Evolutionary conservation across 306 rosid genomes (phyloP).

Genomic region (Aeschynomene evenia): DNA sequence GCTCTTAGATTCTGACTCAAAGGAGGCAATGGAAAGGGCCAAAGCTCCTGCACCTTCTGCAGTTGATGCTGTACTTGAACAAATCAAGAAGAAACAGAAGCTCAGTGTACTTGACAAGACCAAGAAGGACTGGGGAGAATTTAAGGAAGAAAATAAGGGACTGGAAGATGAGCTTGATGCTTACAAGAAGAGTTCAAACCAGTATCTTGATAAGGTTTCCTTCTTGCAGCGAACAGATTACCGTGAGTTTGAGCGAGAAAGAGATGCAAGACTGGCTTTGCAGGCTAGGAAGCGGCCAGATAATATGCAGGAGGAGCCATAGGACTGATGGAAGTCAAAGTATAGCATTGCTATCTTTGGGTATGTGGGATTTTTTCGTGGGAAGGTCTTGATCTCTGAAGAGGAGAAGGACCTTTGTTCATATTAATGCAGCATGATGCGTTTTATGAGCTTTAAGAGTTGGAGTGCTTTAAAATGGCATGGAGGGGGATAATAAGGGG

Average conservation of each 20-base stretch:
- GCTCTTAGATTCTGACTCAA: slow-evolving; percentile 83
- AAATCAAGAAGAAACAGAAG: slow-evolving; percentile 89
- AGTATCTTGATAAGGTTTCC: slow-evolving; percentile 83
- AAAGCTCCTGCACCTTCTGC: slow-evolving; percentile 76
- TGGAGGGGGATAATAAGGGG: not conserved
- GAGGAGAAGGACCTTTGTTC: slow-evolving; percentile 25
- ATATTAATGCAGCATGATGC: slow-evolving; percentile 18
- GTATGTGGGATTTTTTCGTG: slow-evolving; percentile 4
- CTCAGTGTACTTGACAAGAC: slow-evolving; percentile 98
- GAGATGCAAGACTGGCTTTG: slow-evolving; percentile 84
- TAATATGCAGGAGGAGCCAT: slow-evolving; percentile 72
- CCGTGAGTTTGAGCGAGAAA: slow-evolving; percentile 94
- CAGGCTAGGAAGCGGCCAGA: slow-evolving; percentile 82
- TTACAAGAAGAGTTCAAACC: slow-evolving; percentile 95
- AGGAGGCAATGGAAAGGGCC: slow-evolving; percentile 71
- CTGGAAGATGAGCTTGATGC: slow-evolving; percentile 89
- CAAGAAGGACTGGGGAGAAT: slow-evolving; percentile 97
- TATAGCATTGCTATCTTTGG: slow-evolving; percentile 20
- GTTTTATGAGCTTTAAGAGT: slow-evolving; percentile 20
- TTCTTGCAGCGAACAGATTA: slow-evolving; percentile 93
- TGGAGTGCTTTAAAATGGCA: slow-evolving; percentile 24
- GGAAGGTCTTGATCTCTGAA: slow-evolving; percentile 21
- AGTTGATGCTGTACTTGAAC: slow-evolving; percentile 85
- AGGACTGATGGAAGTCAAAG: slow-evolving; percentile 29
- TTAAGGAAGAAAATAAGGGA: slow-evolving; percentile 78